Percentiles rank a stretch among this genome's conserved stretches.
Evolutionary conservation across 108 stramenopile genomes (phyloP).

Genomic region (Discostella stelligeroides): DNA sequence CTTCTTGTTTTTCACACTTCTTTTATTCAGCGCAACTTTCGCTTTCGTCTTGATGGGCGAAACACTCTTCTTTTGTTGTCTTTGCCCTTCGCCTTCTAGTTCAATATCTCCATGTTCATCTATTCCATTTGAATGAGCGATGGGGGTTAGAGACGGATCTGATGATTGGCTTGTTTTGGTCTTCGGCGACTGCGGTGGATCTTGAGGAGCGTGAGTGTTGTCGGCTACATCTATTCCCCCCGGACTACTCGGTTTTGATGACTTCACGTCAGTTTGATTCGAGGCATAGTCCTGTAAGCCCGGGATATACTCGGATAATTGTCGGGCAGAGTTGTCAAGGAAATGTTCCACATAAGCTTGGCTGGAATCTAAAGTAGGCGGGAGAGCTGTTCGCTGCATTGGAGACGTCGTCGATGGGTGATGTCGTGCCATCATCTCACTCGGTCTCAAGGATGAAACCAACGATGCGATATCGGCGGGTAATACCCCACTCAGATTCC

Average conservation of each 20-base stretch:
- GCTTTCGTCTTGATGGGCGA: background rate
- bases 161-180: background rate
- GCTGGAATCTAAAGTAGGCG: background rate
- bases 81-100: background rate
- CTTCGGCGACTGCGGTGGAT: background rate
- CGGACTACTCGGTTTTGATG: background rate
- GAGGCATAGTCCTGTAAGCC: background rate
- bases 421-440: background rate
- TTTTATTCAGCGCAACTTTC: background rate
- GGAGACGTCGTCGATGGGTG: background rate
- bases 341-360: background rate
- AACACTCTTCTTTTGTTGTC: background rate
- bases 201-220: background rate
- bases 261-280: background rate
- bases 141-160: background rate
- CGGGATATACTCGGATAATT: background rate
- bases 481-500: background rate
- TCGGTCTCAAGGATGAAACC: conserved; percentile 3
- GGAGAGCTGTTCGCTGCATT: background rate
- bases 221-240: background rate
- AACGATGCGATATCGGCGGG: background rate
- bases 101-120: background rate
- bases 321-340: background rate
- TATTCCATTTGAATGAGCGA: background rate
- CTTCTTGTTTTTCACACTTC: background rate